A percentile compares a stretch with the other conserved stretches of the same genome.
phyloP scores from a whole-genome alignment of 148 eudicot genomes.

The Camellia granthamiana region DNA sequence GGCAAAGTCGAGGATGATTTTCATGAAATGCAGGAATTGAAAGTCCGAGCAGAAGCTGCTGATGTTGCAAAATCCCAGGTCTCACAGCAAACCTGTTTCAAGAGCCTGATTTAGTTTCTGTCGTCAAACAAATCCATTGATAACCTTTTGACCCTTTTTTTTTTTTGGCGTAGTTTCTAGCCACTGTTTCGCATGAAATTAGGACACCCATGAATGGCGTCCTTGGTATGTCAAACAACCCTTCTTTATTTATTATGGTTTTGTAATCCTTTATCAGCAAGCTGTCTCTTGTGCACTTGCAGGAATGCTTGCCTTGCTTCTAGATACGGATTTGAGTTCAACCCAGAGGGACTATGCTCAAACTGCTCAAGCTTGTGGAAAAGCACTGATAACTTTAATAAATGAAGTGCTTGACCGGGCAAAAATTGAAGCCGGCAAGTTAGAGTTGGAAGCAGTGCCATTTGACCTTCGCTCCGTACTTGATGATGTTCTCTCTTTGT shows the following conservation, averaged over 20 bases:
- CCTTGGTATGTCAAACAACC: conserved; percentile 40
- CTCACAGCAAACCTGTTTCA: not conserved
- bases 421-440: conserved; percentile 74
- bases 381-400: conserved; percentile 62
- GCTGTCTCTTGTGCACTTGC: conserved; percentile 5
- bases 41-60: conserved; percentile 68
- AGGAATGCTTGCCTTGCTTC: conserved; percentile 73
- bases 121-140: not conserved
- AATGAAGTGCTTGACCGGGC: conserved; percentile 80
- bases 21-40: conserved; percentile 53
- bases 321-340: conserved; percentile 66
- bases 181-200: conserved; percentile 78
- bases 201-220: conserved; percentile 80
- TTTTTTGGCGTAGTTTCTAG: conserved; percentile 48
- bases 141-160: not conserved
- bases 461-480: conserved; percentile 62
- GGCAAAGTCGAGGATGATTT: conserved; percentile 63
- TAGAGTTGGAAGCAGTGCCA: conserved; percentile 62
- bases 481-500: conserved; percentile 69
- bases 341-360: conserved; percentile 70
- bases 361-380: conserved; percentile 76
- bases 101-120: not conserved
- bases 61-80: conserved; percentile 81
- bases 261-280: not conserved
- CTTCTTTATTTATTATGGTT: not conserved